These are phyloP conservation scores for Colletotrichum orbiculare DNA, from an alignment of 2,329 filamentous ascomycete genomes.

Conservation along the genomic window DNA sequence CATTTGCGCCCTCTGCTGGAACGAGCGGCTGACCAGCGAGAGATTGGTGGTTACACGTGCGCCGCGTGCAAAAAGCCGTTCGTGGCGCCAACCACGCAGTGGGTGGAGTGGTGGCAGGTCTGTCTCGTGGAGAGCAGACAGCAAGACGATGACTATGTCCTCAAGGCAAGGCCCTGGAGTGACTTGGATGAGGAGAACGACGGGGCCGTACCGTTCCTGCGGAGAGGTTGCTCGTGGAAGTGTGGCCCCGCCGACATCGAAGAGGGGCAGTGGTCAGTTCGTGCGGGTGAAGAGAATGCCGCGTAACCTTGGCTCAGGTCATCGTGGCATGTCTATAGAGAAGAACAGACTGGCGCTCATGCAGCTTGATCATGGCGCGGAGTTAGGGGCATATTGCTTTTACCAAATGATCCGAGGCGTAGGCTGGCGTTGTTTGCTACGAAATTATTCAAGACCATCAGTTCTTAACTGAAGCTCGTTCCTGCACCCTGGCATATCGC, in stretches of 20 bases:
- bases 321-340: background rate
- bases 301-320: background rate
- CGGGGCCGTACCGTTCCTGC: slow-evolving; percentile 57
- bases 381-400: slow-evolving; percentile 16
- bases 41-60: slow-evolving; percentile 62
- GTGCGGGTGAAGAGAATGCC: slow-evolving; percentile 1
- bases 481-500: slow-evolving; percentile 60
- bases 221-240: slow-evolving; percentile 61
- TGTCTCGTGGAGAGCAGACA: slow-evolving; percentile 39
- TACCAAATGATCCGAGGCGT: background rate
- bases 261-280: slow-evolving; percentile 40
- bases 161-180: slow-evolving; percentile 26
- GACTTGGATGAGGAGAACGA: slow-evolving; percentile 44
- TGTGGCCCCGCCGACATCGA: slow-evolving; percentile 55
- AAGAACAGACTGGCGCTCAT: background rate
- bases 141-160: slow-evolving; percentile 6
- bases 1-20: slow-evolving; percentile 55
- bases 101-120: slow-evolving; percentile 71
- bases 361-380: slow-evolving; percentile 3
- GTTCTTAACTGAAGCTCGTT: slow-evolving; percentile 22
- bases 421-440: background rate
- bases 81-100: slow-evolving; percentile 64
- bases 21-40: slow-evolving; percentile 53
- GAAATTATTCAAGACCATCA: slow-evolving; percentile 9
- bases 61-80: slow-evolving; percentile 61